These are phyloP conservation scores for Choanephora cucurbitarum DNA, from an alignment of 371 early-diverging fungal species.

Conservation along the genomic window DNA sequence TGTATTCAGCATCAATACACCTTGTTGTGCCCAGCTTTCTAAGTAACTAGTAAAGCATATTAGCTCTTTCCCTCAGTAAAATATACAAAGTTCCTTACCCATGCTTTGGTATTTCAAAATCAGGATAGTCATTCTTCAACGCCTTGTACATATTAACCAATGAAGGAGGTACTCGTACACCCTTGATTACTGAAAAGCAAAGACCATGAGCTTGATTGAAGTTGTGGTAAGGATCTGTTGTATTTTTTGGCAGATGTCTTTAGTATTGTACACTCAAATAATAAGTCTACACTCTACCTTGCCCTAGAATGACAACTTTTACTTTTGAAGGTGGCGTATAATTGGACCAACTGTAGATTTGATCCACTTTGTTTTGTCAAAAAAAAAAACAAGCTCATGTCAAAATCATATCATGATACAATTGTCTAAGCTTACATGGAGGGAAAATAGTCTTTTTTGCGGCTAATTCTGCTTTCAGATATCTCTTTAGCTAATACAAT, in stretches of 20 bases:
- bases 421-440: slow-evolving; percentile 61
- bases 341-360: slow-evolving; percentile 84
- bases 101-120: slow-evolving; percentile 61
- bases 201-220: slow-evolving; percentile 92
- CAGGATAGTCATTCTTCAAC: slow-evolving; percentile 70
- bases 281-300: no score
- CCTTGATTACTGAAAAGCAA: slow-evolving; percentile 85
- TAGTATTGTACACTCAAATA: no score
- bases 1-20: slow-evolving; percentile 95
- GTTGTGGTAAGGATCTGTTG: slow-evolving; percentile 97
- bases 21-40: slow-evolving; percentile 85
- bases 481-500: slow-evolving; percentile 63
- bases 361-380: slow-evolving; percentile 45
- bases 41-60: slow-evolving; percentile 58
- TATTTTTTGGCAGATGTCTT: no score
- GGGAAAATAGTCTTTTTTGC: slow-evolving; percentile 70
- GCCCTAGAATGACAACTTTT: slow-evolving; percentile 89
- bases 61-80: background rate
- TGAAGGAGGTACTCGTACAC: slow-evolving; percentile 84
- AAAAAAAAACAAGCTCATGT: no score
- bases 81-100: slow-evolving; percentile 41
- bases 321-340: slow-evolving; percentile 67
- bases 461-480: slow-evolving; percentile 57
- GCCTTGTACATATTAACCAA: slow-evolving; percentile 94
- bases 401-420: no score